These are phyloP conservation scores for Termitomyces sp. DNA, from an alignment of 768 basidiomycete species.

Conservation along the genomic window DNA sequence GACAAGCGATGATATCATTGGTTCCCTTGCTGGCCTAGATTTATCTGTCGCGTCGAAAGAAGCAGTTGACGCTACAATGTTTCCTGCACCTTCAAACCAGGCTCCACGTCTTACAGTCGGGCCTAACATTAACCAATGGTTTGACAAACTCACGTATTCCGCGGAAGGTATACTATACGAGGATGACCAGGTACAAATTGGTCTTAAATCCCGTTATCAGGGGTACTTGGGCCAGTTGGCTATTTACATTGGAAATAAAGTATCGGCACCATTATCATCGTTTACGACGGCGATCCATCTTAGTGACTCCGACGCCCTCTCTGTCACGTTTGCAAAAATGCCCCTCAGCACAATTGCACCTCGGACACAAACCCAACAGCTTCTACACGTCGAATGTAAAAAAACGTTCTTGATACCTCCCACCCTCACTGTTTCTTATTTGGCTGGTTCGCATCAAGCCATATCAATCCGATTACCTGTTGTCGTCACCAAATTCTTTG, in stretches of 20 bases:
- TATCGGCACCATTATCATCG: constrained; percentile 82
- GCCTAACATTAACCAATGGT: constrained; percentile 86
- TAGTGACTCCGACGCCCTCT: constrained; percentile 71
- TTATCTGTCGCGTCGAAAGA: constrained; percentile 34
- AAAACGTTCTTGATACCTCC: constrained; percentile 76
- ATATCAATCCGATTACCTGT: constrained; percentile 84
- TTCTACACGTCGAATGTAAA: constrained; percentile 94
- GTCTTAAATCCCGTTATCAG: constrained; percentile 95
- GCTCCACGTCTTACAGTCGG: constrained; percentile 59
- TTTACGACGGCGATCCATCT: constrained; percentile 83
- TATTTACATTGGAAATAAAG: constrained; percentile 95
- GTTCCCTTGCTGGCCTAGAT: constrained; percentile 82
- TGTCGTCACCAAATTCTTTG: constrained; percentile 87
- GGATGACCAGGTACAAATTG: constrained; percentile 93
- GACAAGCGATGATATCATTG: constrained; percentile 55
- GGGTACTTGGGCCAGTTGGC: constrained; percentile 92
- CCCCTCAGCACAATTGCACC: constrained; percentile 79
- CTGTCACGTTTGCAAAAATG: constrained; percentile 86
- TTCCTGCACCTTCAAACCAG: constrained; percentile 19
- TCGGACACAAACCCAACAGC: constrained; percentile 87
- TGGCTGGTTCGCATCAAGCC: constrained; percentile 89
- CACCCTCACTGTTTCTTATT: constrained; percentile 81
- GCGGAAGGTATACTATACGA: constrained; percentile 93
- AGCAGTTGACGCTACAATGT: constrained; percentile 12
- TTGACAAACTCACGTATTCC: constrained; percentile 74